Conservation (phyloP, 2,329 filamentous ascomycete genomes). For the Sphaerulina vaccinii region DNA sequence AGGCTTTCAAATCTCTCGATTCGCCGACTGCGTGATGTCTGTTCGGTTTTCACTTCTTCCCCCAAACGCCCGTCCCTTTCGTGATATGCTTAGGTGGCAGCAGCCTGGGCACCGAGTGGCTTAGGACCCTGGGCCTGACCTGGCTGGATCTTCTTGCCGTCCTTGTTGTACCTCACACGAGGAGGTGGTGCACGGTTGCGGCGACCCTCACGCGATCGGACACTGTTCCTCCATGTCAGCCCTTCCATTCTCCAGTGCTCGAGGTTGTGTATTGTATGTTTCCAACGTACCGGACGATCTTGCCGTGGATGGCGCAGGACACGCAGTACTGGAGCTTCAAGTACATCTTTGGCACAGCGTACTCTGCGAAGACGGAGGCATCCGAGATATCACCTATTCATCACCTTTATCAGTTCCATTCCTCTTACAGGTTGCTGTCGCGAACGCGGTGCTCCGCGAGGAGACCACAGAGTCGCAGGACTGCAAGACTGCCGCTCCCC, state of each 20-base stretch:
- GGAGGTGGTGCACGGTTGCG: constrained; percentile 98
- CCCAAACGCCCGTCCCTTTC: constrained; percentile 3
- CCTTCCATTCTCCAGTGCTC: neutral
- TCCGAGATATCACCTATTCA: constrained; percentile 96
- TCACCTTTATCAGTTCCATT: constrained; percentile 8
- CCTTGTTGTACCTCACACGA: constrained; percentile 99
- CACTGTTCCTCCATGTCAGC: constrained; percentile 56
- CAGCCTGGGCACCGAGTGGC: constrained; percentile 39
- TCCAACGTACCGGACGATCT: constrained; percentile 97
- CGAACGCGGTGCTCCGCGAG: too few relatives aligned
- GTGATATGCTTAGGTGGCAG: constrained; percentile 7
- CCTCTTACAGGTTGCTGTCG: neutral
- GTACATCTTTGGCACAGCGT: constrained; percentile 99
- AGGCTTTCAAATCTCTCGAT: constrained; percentile 3
- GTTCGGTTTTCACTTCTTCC: constrained; percentile 11
- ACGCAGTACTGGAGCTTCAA: constrained; percentile 99
- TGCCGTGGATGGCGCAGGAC: constrained; percentile 99
- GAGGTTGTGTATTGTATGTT: neutral
- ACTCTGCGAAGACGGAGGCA: constrained; percentile 98
- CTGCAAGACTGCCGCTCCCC: constrained; percentile 12
- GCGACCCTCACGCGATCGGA: constrained; percentile 92
- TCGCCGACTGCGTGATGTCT: constrained; percentile 6
- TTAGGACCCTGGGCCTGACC: constrained; percentile 69
- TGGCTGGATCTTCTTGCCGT: constrained; percentile 98
- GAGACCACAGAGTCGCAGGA: too few relatives aligned